Evolutionary conservation across 441 rosid species (phyloP).

Genomic region (Aquilaria agallochum): DNA sequence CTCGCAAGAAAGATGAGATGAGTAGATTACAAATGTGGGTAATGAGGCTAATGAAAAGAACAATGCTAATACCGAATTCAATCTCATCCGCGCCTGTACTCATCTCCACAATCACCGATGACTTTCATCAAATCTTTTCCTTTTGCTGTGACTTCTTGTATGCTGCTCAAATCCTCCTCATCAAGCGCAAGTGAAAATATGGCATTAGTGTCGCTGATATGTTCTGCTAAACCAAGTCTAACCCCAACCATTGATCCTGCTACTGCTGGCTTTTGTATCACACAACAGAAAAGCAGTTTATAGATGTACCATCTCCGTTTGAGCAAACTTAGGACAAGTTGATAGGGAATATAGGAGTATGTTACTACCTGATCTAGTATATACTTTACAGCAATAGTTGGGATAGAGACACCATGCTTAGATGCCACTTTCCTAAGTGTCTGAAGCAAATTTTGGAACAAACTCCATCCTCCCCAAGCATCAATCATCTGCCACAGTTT

Average conservation of each 20-base stretch:
- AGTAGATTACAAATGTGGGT: background rate
- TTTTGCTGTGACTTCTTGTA: constrained; percentile 43
- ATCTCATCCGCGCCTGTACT: constrained; percentile 49
- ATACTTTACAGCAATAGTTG: constrained; percentile 86
- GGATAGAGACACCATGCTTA: constrained; percentile 88
- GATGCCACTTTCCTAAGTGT: constrained; percentile 66
- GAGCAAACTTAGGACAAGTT: background rate
- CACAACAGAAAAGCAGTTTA: constrained; percentile 7
- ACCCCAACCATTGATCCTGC: constrained; percentile 81
- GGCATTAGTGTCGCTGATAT: constrained; percentile 64
- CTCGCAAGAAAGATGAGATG: background rate
- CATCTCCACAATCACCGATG: constrained; percentile 97
- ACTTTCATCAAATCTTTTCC: constrained; percentile 77
- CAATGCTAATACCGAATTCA: background rate
- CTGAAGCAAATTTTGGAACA: constrained; percentile 72
- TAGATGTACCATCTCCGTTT: background rate
- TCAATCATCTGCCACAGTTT: constrained; percentile 69
- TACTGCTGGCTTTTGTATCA: constrained; percentile 50
- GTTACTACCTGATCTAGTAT: constrained; percentile 68
- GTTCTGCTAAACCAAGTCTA: constrained; percentile 73
- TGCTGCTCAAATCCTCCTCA: constrained; percentile 59
- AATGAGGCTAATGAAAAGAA: no score
- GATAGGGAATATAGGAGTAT: background rate
- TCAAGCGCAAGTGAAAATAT: constrained; percentile 76
- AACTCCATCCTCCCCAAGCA: constrained; percentile 98